phyloP scores from a whole-genome alignment of 805 yeast species.

The Saccharomycopsis sp. region DNA sequence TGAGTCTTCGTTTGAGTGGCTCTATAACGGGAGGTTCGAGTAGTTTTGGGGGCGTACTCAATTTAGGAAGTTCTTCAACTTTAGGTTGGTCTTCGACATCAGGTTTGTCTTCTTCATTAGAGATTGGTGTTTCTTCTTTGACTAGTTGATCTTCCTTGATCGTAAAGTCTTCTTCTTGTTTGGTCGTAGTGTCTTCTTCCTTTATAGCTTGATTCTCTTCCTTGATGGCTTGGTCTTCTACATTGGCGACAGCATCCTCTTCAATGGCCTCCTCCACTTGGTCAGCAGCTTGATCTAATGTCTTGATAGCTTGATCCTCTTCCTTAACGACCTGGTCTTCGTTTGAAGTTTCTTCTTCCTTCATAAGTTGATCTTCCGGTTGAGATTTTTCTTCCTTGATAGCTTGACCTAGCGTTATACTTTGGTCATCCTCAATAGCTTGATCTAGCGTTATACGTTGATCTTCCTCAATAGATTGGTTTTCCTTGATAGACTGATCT shows the following conservation, averaged over 20 bases:
- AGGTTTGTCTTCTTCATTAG: too few relatives aligned
- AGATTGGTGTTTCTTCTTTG: neutral
- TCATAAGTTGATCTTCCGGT: neutral
- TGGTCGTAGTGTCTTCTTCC: slow-evolving; percentile 29
- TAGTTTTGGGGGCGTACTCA: neutral
- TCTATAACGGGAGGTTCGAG: neutral
- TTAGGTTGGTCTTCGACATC: too few relatives aligned
- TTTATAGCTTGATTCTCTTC: slow-evolving; percentile 25
- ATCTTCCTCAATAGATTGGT: neutral
- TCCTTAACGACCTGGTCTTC: neutral
- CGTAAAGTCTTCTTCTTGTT: slow-evolving; percentile 26
- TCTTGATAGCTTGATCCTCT: slow-evolving; percentile 10
- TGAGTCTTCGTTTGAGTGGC: neutral
- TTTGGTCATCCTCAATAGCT: too few relatives aligned
- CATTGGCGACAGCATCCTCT: slow-evolving; percentile 28
- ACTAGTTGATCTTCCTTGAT: neutral
- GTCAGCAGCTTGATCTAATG: slow-evolving; percentile 50
- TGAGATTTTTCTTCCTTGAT: neutral
- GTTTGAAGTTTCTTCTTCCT: neutral
- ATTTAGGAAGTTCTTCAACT: too few relatives aligned
- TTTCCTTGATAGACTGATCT: neutral
- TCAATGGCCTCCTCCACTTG: slow-evolving; percentile 48
- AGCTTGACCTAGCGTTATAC: too few relatives aligned
- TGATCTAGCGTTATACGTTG: too few relatives aligned
- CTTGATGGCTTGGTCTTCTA: slow-evolving; percentile 41